Evolutionary conservation across 2,329 filamentous ascomycete species (phyloP), one percentile per base, ranked within the genome.

Genomic region (Huntiella abstrusa): DNA sequence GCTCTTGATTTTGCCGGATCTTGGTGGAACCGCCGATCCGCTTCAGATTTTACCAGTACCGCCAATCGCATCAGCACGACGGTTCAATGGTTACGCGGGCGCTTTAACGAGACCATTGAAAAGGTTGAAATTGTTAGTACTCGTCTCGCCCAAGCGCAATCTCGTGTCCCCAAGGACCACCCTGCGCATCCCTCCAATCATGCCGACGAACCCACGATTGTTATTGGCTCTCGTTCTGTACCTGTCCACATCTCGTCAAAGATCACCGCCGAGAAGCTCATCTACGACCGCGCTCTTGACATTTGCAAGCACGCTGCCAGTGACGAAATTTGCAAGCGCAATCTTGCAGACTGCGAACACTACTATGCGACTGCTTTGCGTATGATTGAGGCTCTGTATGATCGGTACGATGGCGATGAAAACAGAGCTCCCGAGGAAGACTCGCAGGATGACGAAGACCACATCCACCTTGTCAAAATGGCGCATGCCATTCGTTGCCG

Each of bases 81-180:
- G 6, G 91, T 98, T 0, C 88, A 95, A 60, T 98, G 88, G 91
- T 80, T 93, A 47, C 83, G 91, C 33, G 74, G 71, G 53, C 83
- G 88, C 4, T 98, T 98, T 69, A 98, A 98, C 58, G 91, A 96
- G 59, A 91, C 93, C 35, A 66, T 96, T 51, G 87, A 95, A 62
- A 98, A 98, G 65, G 87, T 87, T 1, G 88, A 96, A 57, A 73
- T 95, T 52, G 86, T 94, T n/a, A 82, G 85, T 41, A 68, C 87
- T 41, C 92, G 87, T 59, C 70, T 98, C 42, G 69, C 85, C 39
- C 84, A 93, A 51, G 85, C 83, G 4, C 91, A 98, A 60, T 80
- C 77, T 58, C 74, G 78, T 54, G 68, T 98, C 4, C 87, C 91
- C 0, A 68, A 76, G 41, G 83, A 91, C 54, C 88, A 98, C 55